Evolutionary conservation across 257 asterid genomes (phyloP), one percentile per base, ranked within the genome.

Genomic region (Lycium ferocissimum): DNA sequence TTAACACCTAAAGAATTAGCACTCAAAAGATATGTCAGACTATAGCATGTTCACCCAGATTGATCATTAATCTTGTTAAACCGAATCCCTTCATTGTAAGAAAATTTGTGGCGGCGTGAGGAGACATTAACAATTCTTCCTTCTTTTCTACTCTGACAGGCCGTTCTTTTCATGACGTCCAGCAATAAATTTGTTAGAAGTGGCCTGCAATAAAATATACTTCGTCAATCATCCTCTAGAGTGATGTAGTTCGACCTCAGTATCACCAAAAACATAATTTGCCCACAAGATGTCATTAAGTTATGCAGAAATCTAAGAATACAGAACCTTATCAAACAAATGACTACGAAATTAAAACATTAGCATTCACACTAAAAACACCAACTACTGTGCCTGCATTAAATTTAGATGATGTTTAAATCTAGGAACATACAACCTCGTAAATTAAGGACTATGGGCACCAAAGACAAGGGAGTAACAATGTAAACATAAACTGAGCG

Each of bases 51-150:
- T 85, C 47, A 93, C 99, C 93, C 92, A 84, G 89, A 81, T 89
- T 87, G 57, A 84, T 93, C 93, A 73, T 93, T 95, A 86, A 94
- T 87, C 81, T 65, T 91, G 85, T 91, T 91, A 72, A 95, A 94
- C 83, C 90, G 88, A 79, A 94, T 90, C 43, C 99, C 97, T 88
- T 94, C 93, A 9, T 56, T 69, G 84, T 95, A 95, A 1, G 95
- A 0, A 59, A 53, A 2, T 0, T 86, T 87, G 86, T 95, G 97
- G 87, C 93, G 98, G 72, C 84, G 90, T 7, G 98, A 95, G 35
- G 99, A 89, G 80, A 96, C 91, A 69, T 92, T 93, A 89, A 96
- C 97, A 76, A 96, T 94, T 88, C 98, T 91, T 69, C 99, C 99
- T 88, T 92, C 98, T 85, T 84, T 90, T 86, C 92, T 94, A 43